phyloP scores from a whole-genome alignment of 2,329 filamentous ascomycete genomes.

The Plenodomus lindquistii region DNA sequence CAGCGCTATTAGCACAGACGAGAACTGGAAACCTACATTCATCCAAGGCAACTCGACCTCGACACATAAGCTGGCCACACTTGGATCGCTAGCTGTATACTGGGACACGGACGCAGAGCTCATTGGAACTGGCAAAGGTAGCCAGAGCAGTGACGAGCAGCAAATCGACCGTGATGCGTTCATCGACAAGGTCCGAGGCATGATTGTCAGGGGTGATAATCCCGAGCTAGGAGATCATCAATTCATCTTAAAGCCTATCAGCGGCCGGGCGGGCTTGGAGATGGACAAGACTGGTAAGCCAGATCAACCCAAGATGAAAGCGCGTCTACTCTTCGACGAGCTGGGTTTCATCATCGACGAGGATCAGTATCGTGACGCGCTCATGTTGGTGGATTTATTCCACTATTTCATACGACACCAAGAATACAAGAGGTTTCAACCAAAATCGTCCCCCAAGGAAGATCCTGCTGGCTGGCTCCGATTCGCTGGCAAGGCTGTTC shows the following conservation, averaged over 20 bases:
- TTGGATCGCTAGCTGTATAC: constrained; percentile 89
- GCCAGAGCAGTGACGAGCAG: constrained; percentile 61
- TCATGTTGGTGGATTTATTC: constrained; percentile 98
- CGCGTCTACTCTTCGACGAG: constrained; percentile 90
- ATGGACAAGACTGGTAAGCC: constrained; percentile 88
- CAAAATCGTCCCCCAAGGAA: constrained; percentile 82
- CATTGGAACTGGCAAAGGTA: constrained; percentile 79
- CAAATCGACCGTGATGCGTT: constrained; percentile 74
- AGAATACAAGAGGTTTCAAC: constrained; percentile 92
- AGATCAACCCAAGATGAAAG: constrained; percentile 83
- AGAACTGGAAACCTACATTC: constrained; percentile 93
- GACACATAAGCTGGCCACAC: constrained; percentile 90
- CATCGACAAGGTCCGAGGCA: constrained; percentile 72
- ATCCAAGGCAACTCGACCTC: constrained; percentile 82
- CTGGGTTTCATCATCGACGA: constrained; percentile 98
- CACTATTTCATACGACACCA: constrained; percentile 98
- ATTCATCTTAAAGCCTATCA: constrained; percentile 95
- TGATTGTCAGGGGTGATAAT: constrained; percentile 75
- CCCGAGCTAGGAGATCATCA: constrained; percentile 67
- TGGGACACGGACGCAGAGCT: constrained; percentile 95
- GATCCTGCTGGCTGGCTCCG: constrained; percentile 89
- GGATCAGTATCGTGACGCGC: constrained; percentile 91
- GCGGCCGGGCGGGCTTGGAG: constrained; percentile 90
- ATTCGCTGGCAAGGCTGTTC: constrained; percentile 86
- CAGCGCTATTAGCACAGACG: constrained; percentile 94